Evolutionary conservation across 2,329 filamentous ascomycete species (phyloP), one percentile per base, ranked within the genome.

Genomic region (Scedosporium dehoogii): DNA sequence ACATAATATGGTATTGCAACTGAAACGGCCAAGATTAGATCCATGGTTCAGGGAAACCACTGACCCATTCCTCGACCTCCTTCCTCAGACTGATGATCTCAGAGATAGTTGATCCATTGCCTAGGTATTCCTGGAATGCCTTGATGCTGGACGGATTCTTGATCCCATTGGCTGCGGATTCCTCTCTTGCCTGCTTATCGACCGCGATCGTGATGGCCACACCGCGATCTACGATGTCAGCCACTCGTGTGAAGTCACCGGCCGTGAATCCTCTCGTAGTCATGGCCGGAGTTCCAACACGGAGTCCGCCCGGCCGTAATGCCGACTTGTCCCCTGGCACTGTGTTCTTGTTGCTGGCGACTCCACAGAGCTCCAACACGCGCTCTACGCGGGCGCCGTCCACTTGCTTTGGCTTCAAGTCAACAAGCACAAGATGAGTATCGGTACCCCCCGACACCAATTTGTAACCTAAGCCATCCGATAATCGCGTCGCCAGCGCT

Each of bases 281-380:
- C 94, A 99, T 99, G 68, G 94, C 94, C 0, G 94, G 94, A 0
- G 93, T 94, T 62, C 94, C 94, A 77, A 99, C 92, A 67, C 94
- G 88, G 67, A 99, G 82, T 66, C 94, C 94, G 68, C 93, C 92
- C 16, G 94, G 94, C 67, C 93, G 91, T 72, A 99, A 84, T 1
- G 94, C 94, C 1, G 92, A 96, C 73, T 89, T 91, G 77, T 99
- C 94, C 48, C 93, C 94, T 1, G 94, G 94, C 0, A 97, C 93
- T 6, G 94, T 97, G 79, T 99, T 99, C 84, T 99, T 99, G 83
- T 99, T 99, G 73, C 90, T 89, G n/a, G 94, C 94, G 60, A 97
- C 93, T 69, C 93, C 93, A 67, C 96, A 91, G 58, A 96, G 85
- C 74, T 97, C 92, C 25, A 97, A 83, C 16, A 96, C 86, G 57